A percentile compares a stretch with the other conserved stretches of the same genome.
These are phyloP conservation scores for Effrenium voratum DNA, from an alignment of 73 alveolate genomes.

Conservation along the genomic window DNA sequence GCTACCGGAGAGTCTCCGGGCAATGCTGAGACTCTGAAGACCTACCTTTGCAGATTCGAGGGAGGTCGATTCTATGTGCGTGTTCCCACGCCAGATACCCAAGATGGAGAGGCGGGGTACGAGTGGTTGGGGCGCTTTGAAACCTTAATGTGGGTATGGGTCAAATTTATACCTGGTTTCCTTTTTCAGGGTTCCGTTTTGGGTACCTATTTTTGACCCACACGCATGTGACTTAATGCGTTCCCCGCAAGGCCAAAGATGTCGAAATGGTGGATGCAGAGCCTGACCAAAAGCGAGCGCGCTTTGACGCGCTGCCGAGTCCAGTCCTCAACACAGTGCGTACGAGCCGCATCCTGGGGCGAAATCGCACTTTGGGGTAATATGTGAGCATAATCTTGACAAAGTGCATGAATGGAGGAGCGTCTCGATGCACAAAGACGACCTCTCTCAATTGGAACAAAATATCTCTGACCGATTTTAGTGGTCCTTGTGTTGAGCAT, in stretches of 20 bases:
- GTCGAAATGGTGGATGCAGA: slow-evolving; percentile 8
- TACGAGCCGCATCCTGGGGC: slow-evolving; percentile 2
- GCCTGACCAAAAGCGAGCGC: slow-evolving; percentile 43
- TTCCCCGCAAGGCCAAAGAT: too few species aligned
- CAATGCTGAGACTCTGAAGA: not conserved
- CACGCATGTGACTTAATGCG: too few species aligned
- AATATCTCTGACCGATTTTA: too few species aligned
- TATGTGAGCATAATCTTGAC: not conserved
- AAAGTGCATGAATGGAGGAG: too few species aligned
- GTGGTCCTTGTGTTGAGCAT: too few species aligned
- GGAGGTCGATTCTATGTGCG: slow-evolving; percentile 69
- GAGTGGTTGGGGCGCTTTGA: too few species aligned
- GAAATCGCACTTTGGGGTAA: not conserved
- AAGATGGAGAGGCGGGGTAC: not conserved
- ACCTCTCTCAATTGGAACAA: too few species aligned
- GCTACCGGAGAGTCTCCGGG: slow-evolving; percentile 67
- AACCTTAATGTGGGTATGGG: too few species aligned
- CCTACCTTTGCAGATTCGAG: slow-evolving; percentile 12
- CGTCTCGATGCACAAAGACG: too few species aligned
- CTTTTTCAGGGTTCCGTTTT: too few species aligned
- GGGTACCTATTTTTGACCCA: too few species aligned
- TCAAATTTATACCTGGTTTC: too few species aligned
- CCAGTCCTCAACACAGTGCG: slow-evolving; percentile 5
- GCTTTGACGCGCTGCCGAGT: not conserved
- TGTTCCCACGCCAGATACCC: slow-evolving; percentile 9